phyloP scores from a whole-genome alignment of 352 stramenopile species.

The Globisporangium polare region DNA sequence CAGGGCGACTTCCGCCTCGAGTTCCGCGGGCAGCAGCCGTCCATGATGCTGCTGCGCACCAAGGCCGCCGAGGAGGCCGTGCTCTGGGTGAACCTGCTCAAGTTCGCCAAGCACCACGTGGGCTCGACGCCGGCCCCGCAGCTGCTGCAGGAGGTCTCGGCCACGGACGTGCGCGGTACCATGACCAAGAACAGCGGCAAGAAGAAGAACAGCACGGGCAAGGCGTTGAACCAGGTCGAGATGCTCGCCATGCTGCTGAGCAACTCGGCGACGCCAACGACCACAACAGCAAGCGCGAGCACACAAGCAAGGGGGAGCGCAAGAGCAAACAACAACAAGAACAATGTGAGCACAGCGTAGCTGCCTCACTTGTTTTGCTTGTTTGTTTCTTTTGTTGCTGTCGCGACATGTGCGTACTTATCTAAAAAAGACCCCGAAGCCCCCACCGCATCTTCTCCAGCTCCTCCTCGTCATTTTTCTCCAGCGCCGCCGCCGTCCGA shows the following conservation, averaged over 20 bases:
- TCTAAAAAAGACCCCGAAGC: conserved; percentile 1
- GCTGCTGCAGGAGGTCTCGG: conserved; percentile 19
- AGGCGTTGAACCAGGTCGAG: conserved; percentile 31
- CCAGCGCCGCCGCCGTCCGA: background rate
- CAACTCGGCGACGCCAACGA: conserved; percentile 22
- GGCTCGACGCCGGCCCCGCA: conserved; percentile 14
- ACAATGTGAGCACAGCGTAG: conserved; percentile 11
- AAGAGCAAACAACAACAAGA: background rate
- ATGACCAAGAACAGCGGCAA: conserved; percentile 32
- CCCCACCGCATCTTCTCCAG: background rate
- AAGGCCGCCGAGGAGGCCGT: conserved; percentile 54
- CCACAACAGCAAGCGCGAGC: background rate
- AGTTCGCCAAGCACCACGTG: conserved; percentile 55
- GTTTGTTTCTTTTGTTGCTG: background rate
- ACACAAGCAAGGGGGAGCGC: conserved; percentile 2
- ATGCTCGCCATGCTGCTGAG: conserved; percentile 37
- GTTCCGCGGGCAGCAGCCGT: conserved; percentile 37
- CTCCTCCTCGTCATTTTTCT: background rate
- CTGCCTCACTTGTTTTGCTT: background rate
- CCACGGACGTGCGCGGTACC: conserved; percentile 19
- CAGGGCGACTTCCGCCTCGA: conserved; percentile 64
- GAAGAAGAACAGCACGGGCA: conserved; percentile 21
- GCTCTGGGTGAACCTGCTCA: conserved; percentile 73
- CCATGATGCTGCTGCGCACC: conserved; percentile 59
- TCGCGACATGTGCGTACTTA: conserved; percentile 5